A percentile compares a stretch with the other conserved stretches of the same genome.
Evolutionary conservation across 192 early-diverging fungal species (phyloP).

Genomic region (Umbelopsis sp.): DNA sequence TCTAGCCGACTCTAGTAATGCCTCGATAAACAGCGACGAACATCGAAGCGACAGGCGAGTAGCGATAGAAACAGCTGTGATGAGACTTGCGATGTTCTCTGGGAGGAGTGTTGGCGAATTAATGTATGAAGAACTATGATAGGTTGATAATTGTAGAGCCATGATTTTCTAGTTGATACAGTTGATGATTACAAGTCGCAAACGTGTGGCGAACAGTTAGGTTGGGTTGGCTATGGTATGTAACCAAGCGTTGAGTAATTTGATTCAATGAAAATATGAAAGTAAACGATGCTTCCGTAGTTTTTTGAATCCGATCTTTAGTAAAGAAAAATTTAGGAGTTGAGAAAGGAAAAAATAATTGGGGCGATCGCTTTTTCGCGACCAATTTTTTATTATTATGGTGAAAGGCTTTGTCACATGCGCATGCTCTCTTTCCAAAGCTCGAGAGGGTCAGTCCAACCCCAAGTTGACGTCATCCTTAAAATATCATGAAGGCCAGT

Average conservation of each 20-base stretch:
- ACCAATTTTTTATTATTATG: neutral
- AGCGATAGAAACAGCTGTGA: slow-evolving; percentile 62
- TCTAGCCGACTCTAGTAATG: slow-evolving; percentile 60
- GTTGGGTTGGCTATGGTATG: no score
- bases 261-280: neutral
- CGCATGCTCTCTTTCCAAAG: neutral
- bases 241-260: no score
- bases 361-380: neutral
- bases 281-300: no score
- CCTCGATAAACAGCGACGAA: slow-evolving; percentile 60
- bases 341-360: slow-evolving; percentile 10
- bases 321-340: neutral
- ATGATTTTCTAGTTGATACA: neutral
- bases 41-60: slow-evolving; percentile 63
- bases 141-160: slow-evolving; percentile 23
- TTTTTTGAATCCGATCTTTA: no score
- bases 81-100: slow-evolving; percentile 54
- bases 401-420: slow-evolving; percentile 5
- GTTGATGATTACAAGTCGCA: no score
- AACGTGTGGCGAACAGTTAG: no score
- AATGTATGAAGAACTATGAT: slow-evolving; percentile 21
- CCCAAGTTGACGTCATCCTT: slow-evolving; percentile 3
- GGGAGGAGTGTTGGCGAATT: slow-evolving; percentile 54
- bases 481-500: neutral
- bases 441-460: no score